Evolutionary conservation across 1,284 basidiomycete genomes (phyloP).

Genomic region (Cutaneotrichosporon dermatis): DNA sequence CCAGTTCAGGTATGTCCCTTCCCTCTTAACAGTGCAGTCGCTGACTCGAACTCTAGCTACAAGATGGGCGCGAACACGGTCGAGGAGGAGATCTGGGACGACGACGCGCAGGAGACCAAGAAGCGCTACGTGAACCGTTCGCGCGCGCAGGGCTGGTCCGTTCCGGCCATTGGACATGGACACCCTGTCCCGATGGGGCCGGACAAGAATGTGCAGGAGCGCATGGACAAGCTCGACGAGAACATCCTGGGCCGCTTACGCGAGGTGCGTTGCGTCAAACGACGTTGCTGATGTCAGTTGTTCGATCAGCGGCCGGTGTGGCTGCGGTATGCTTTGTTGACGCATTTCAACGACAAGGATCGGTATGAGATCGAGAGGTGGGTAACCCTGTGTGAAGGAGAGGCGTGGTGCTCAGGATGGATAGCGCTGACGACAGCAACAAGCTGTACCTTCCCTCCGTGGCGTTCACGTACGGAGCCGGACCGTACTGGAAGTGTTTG

Average conservation of each 20-base stretch:
- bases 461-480: slow-evolving; percentile 83
- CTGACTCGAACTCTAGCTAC: slow-evolving; percentile 23
- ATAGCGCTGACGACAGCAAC: slow-evolving; percentile 31
- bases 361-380: slow-evolving; percentile 20
- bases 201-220: slow-evolving; percentile 50
- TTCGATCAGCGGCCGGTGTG: slow-evolving; percentile 72
- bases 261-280: background rate
- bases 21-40: too few species aligned
- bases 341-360: slow-evolving; percentile 66
- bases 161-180: slow-evolving; percentile 27
- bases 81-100: slow-evolving; percentile 33
- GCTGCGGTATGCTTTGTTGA: slow-evolving; percentile 77
- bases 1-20: too few species aligned
- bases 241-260: slow-evolving; percentile 50
- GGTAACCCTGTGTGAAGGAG: background rate
- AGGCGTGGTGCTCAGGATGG: too few species aligned
- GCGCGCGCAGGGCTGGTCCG: slow-evolving; percentile 23
- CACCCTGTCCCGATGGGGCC: slow-evolving; percentile 60
- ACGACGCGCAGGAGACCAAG: slow-evolving; percentile 27
- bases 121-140: slow-evolving; percentile 34
- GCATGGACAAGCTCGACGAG: slow-evolving; percentile 55
- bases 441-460: slow-evolving; percentile 52
- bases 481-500: slow-evolving; percentile 87
- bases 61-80: slow-evolving; percentile 22
- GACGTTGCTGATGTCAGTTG: slow-evolving; percentile 24